Evolutionary conservation across 768 basidiomycete species (phyloP).

Genomic region (Suillus discolor): DNA sequence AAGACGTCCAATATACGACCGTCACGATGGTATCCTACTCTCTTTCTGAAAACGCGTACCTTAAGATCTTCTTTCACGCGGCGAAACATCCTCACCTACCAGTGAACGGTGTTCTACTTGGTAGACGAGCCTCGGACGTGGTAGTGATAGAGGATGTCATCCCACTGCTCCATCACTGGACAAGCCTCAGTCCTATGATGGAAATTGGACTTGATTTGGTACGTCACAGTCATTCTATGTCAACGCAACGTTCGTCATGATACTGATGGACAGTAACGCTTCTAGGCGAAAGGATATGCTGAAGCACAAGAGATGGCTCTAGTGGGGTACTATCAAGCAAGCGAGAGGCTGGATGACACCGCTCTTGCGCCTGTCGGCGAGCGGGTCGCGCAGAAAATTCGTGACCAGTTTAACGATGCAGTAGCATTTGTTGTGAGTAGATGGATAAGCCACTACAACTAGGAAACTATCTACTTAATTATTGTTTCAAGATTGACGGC

Average conservation of each 20-base stretch:
- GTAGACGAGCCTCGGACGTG: slow-evolving; percentile 40
- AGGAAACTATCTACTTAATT: slow-evolving; percentile 9
- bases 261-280: slow-evolving; percentile 7
- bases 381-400: slow-evolving; percentile 58
- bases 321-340: slow-evolving; percentile 80
- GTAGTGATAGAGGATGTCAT: slow-evolving; percentile 66
- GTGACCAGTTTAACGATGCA: slow-evolving; percentile 54
- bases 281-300: slow-evolving; percentile 62
- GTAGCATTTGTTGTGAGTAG: slow-evolving; percentile 69
- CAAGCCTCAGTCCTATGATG: slow-evolving; percentile 82
- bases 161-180: slow-evolving; percentile 86
- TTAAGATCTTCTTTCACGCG: slow-evolving; percentile 77
- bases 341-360: slow-evolving; percentile 61
- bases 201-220: slow-evolving; percentile 82
- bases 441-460: background rate
- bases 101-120: slow-evolving; percentile 82
- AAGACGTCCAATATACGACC: too few species aligned
- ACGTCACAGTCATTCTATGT: slow-evolving; percentile 26
- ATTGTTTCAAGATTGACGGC: slow-evolving; percentile 55
- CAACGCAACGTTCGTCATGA: background rate
- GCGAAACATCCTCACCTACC: slow-evolving; percentile 75
- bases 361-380: slow-evolving; percentile 68
- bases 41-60: slow-evolving; percentile 62
- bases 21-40: slow-evolving; percentile 45
- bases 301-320: slow-evolving; percentile 51